Evolutionary conservation across 2,329 filamentous ascomycete genomes (phyloP).

Genomic region (Cladosporium cucumerinum): DNA sequence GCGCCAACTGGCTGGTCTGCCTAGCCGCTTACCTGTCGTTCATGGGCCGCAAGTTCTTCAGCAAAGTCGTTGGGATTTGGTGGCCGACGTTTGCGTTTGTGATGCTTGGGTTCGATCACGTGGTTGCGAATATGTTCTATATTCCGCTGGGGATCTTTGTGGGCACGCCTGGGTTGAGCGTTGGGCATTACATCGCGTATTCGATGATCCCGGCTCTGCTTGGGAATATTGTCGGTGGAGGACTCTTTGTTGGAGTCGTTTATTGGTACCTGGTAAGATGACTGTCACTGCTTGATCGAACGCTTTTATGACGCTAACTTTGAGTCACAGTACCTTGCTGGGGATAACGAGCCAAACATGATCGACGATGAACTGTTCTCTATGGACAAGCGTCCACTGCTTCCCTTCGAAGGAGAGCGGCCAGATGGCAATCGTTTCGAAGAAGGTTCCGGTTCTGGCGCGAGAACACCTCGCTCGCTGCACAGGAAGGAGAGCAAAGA

Average conservation of each 20-base stretch:
- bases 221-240: slow-evolving; percentile 55
- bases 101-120: slow-evolving; percentile 48
- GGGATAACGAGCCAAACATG: neutral
- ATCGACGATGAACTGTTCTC: slow-evolving; percentile 10
- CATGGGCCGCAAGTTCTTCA: slow-evolving; percentile 50
- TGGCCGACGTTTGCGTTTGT: slow-evolving; percentile 56
- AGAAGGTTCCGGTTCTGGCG: neutral
- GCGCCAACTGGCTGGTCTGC: slow-evolving; percentile 57
- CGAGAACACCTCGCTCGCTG: neutral
- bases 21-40: slow-evolving; percentile 50
- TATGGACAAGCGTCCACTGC: neutral
- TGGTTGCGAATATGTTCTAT: slow-evolving; percentile 40
- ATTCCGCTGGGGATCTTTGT: slow-evolving; percentile 51
- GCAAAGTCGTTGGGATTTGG: slow-evolving; percentile 57
- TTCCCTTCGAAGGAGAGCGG: neutral
- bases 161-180: slow-evolving; percentile 42
- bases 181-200: slow-evolving; percentile 57
- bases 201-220: slow-evolving; percentile 52
- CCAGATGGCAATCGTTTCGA: neutral
- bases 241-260: slow-evolving; percentile 50
- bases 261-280: slow-evolving; percentile 48
- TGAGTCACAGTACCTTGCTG: neutral
- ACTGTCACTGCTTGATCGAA: too few species aligned
- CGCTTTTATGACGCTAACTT: too few species aligned
- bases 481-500: slow-evolving; percentile 7